phyloP scores from a whole-genome alignment of 2,329 filamentous ascomycete genomes.

The Penicillium expansum region DNA sequence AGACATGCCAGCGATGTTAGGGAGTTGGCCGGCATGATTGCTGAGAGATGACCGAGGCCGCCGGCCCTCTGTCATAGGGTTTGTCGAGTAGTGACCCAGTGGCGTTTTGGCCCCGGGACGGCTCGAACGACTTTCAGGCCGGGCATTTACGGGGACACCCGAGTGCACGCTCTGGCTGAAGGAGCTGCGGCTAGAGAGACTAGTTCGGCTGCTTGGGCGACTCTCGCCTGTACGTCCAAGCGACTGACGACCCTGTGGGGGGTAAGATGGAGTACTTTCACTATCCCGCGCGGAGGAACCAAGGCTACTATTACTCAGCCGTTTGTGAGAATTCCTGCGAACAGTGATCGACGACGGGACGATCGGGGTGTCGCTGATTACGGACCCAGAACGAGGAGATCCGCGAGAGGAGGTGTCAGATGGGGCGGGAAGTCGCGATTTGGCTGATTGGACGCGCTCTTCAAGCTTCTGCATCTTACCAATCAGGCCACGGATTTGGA shows the following conservation, averaged over 20 bases:
- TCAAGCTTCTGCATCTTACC: constrained; percentile 97
- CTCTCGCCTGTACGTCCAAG: constrained; percentile 52
- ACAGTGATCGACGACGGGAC: constrained; percentile 58
- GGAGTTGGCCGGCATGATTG: constrained; percentile 55
- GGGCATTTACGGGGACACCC: constrained; percentile 43
- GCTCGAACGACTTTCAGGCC: constrained; percentile 66
- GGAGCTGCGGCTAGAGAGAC: constrained; percentile 49
- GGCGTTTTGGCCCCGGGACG: constrained; percentile 62
- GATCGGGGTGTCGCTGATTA: constrained; percentile 43
- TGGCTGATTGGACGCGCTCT: constrained; percentile 83
- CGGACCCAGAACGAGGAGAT: constrained; percentile 66
- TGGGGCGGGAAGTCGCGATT: constrained; percentile 86
- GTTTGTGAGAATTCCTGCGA: constrained; percentile 45
- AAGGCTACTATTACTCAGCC: constrained; percentile 44
- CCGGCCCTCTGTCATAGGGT: constrained; percentile 49
- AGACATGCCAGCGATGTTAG: constrained; percentile 56
- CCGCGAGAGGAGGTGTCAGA: constrained; percentile 71
- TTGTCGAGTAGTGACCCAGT: constrained; percentile 54
- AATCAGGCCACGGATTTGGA: constrained; percentile 89
- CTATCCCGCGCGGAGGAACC: constrained; percentile 39
- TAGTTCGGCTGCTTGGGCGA: constrained; percentile 72
- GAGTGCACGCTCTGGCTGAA: constrained; percentile 41
- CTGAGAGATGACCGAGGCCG: constrained; percentile 71
- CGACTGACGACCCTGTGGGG: constrained; percentile 44
- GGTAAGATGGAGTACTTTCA: constrained; percentile 37